Conservation (phyloP, 192 early-diverging fungal species). For the Coemansia sp. region DNA sequence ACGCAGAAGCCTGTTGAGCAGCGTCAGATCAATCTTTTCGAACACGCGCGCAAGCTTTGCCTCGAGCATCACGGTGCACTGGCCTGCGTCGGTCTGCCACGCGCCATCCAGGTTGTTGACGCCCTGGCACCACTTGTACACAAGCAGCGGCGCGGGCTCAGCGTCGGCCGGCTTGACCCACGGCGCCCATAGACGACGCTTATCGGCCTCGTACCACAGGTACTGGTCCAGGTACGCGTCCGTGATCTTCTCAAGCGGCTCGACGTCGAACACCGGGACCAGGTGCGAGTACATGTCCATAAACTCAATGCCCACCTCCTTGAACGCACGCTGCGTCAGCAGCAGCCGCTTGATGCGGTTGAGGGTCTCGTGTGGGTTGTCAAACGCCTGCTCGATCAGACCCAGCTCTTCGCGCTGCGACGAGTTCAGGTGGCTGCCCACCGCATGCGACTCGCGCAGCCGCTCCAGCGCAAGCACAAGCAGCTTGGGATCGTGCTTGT, state of each 20-base stretch:
- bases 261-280: constrained; percentile 96
- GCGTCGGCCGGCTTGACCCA: constrained; percentile 99
- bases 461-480: constrained; percentile 93
- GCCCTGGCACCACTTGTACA: constrained; percentile 98
- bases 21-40: constrained; percentile 96
- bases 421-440: constrained; percentile 92
- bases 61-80: constrained; percentile 97
- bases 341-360: constrained; percentile 90
- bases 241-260: constrained; percentile 99
- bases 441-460: constrained; percentile 92
- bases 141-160: constrained; percentile 93
- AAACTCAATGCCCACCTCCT: constrained; percentile 99
- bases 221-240: constrained; percentile 99
- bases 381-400: constrained; percentile 97
- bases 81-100: constrained; percentile 88
- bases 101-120: constrained; percentile 96
- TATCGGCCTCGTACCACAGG: constrained; percentile 98
- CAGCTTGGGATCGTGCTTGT: constrained; percentile 99
- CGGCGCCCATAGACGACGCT: constrained; percentile 95
- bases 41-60: constrained; percentile 88
- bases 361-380: constrained; percentile 81
- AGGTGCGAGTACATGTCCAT: constrained; percentile 98
- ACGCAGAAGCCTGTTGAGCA: constrained; percentile 89
- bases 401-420: constrained; percentile 97
- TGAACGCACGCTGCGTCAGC: constrained; percentile 97